Percentiles rank a stretch among this genome's conserved stretches.
Evolutionary conservation across 2,329 filamentous ascomycete genomes (phyloP).

Genomic region (Exophiala sideris): DNA sequence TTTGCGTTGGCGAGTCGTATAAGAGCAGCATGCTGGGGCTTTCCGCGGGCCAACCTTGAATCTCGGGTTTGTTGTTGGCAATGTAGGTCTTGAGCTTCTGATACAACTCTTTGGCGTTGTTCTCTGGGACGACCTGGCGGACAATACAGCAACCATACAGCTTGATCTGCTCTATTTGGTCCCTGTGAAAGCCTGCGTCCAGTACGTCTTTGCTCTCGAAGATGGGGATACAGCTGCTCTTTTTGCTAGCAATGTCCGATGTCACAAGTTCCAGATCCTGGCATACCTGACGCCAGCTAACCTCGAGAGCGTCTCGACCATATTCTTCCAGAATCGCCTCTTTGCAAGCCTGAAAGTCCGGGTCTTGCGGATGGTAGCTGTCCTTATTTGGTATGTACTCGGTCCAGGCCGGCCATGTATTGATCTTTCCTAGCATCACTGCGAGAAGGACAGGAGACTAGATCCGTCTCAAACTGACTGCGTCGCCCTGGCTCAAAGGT

Average conservation of each 20-base stretch:
- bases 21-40: constrained; percentile 39
- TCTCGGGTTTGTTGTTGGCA: constrained; percentile 32
- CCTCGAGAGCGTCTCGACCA: constrained; percentile 34
- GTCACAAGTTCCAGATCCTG: constrained; percentile 35
- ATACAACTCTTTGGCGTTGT: constrained; percentile 3
- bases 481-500: no score
- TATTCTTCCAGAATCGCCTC: constrained; percentile 36
- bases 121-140: constrained; percentile 8
- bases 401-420: constrained; percentile 30
- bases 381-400: constrained; percentile 24
- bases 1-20: constrained; percentile 39
- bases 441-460: not conserved
- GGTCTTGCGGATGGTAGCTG: not conserved
- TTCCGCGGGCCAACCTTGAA: constrained; percentile 36
- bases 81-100: constrained; percentile 34
- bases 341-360: constrained; percentile 32
- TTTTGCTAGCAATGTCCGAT: constrained; percentile 34
- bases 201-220: constrained; percentile 29
- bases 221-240: constrained; percentile 30
- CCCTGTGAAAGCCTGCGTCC: constrained; percentile 29
- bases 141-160: constrained; percentile 31
- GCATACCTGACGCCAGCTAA: constrained; percentile 41
- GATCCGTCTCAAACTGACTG: no score
- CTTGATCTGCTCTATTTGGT: constrained; percentile 31
- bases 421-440: constrained; percentile 12